Base-by-base conservation (phyloP, 164 flowering plant genomes). In the Pachysandra terminalis region DNA sequence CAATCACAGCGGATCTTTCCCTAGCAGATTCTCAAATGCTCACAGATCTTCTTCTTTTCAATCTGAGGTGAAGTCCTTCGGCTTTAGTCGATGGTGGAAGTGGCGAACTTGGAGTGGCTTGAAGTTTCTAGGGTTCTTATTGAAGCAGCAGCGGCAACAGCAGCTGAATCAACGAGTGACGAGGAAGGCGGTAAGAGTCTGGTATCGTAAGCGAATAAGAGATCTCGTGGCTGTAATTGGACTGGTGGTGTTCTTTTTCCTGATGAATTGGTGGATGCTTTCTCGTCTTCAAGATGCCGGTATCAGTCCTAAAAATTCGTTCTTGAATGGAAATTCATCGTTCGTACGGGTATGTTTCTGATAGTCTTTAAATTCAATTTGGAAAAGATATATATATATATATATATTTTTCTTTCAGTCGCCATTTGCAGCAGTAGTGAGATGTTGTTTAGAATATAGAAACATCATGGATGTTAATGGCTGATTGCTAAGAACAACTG, bases 221-320 rank as follows among this genome's bases (percentile, higher is more conserved):
- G 79, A 63, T 16, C 13, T 81, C 59, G 59, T 73, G 40, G 74
- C 40, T 45, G 25, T 83, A 49, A 58, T 87, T 71, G 82, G 68
- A 23, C 67, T 87, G 71, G 52, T 89, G 68, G 80, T 59, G 13
- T 61, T 82, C 27, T 82, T 86, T 59, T 79, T 88, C 79, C 28
- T 84, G 53, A 75, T 83, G 80, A 87, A 93, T 77, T 85, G 85
- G 87, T 82, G 85, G 80, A 84, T 93, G 96, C 82, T 90, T 72
- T 80, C 73, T 23, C 68, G 82, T 63, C 78, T 93, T 57, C 86
- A 78, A 22, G 75, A 81, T 55, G 51, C 75, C 3, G 73, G 63
- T 62, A 64, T 75, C 21, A 69, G 27, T 35, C 28, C 59, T 0
- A 27, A 67, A 57, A 63, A 63, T 25, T 56, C 72, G 51, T 45